Conservation (phyloP, 1,284 basidiomycete genomes). For the Fistulinella staudtii region DNA sequence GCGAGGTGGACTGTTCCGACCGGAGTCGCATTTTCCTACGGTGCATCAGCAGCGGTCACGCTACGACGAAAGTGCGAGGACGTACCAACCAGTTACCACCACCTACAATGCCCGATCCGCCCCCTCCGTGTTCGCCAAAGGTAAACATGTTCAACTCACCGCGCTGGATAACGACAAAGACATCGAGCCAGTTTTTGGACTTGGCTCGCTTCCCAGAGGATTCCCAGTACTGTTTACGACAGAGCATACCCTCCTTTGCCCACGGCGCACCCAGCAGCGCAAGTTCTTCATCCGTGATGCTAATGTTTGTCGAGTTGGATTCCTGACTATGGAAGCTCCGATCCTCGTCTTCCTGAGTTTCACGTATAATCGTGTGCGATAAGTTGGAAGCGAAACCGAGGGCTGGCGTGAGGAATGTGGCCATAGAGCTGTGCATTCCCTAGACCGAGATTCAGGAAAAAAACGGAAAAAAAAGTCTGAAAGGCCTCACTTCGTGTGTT, state of each 20-base stretch:
- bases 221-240: conserved; percentile 94
- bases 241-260: conserved; percentile 97
- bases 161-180: conserved; percentile 93
- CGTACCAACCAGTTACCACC: conserved; percentile 96
- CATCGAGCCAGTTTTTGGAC: conserved; percentile 87
- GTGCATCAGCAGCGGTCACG: background rate
- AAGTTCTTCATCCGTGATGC: conserved; percentile 90
- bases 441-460: conserved; percentile 18
- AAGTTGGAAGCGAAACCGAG: conserved; percentile 95
- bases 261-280: conserved; percentile 93
- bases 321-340: conserved; percentile 63
- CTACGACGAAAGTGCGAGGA: conserved; percentile 14
- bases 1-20: conserved; percentile 81
- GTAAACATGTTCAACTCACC: conserved; percentile 94
- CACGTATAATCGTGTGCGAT: conserved; percentile 93
- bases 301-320: conserved; percentile 64
- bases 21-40: conserved; percentile 83
- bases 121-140: conserved; percentile 69
- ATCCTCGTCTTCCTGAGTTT: conserved; percentile 88
- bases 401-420: conserved; percentile 69
- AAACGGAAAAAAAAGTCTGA: background rate
- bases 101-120: conserved; percentile 67
- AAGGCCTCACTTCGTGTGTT: conserved; percentile 62
- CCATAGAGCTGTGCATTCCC: conserved; percentile 48
- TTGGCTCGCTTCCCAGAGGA: conserved; percentile 75